phyloP scores from a whole-genome alignment of 257 asterid species.

The Petunia axillaris region DNA sequence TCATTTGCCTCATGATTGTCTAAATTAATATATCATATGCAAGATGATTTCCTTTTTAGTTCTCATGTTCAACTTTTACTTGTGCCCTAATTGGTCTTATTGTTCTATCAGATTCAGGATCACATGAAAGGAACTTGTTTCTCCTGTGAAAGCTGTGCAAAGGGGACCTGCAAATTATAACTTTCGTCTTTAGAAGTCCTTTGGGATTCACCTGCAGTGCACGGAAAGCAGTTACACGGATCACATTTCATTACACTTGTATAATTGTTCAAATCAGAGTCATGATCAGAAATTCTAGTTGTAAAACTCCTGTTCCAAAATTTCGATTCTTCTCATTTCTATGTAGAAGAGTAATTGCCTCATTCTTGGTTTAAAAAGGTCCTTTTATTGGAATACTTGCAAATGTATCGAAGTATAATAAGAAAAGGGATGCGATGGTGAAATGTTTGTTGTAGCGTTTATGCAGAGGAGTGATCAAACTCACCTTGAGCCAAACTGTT shows the following conservation, averaged over 20 bases:
- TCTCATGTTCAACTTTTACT: neutral
- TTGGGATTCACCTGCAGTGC: neutral
- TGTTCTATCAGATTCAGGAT: neutral
- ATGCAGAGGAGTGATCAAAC: neutral
- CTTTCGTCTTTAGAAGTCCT: neutral
- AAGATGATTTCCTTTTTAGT: neutral
- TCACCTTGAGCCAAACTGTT: no score
- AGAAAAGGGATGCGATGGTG: neutral
- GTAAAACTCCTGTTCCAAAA: neutral
- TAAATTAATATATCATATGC: neutral
- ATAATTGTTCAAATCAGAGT: neutral
- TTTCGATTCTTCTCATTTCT: neutral
- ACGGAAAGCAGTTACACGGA: neutral
- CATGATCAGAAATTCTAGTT: neutral
- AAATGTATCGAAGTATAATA: neutral
- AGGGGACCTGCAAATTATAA: neutral
- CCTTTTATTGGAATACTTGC: neutral
- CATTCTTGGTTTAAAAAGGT: neutral
- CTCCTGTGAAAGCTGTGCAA: neutral
- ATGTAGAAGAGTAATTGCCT: no score
- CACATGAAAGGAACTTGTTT: neutral
- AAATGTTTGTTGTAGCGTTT: neutral
- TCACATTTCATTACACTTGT: constrained; percentile 16
- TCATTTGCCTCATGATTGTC: neutral
- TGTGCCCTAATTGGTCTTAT: neutral